These are phyloP conservation scores for Stemphylium beticola DNA, from an alignment of 2,329 filamentous ascomycete genomes.

Conservation along the genomic window DNA sequence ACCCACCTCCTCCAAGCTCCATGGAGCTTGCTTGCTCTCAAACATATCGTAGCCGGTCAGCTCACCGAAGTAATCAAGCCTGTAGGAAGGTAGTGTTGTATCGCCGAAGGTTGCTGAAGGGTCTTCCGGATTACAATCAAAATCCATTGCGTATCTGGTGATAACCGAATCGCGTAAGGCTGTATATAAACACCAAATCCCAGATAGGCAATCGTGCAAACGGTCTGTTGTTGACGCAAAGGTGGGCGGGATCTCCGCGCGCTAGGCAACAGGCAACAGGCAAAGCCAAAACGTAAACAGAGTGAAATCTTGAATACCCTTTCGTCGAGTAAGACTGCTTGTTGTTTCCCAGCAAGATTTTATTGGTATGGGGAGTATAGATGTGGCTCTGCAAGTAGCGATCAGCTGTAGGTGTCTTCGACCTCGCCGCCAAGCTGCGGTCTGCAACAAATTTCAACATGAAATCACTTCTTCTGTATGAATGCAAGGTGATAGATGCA, in stretches of 20 bases:
- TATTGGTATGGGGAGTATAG: neutral
- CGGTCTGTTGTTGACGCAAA: conserved; percentile 1
- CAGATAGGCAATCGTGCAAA: conserved; percentile 15
- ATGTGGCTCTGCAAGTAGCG: neutral
- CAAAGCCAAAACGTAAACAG: neutral
- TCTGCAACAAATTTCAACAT: neutral
- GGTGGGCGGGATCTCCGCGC: neutral
- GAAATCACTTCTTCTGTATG: neutral
- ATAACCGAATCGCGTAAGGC: neutral
- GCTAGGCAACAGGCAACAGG: neutral
- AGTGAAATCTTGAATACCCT: too few relatives aligned
- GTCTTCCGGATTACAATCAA: neutral
- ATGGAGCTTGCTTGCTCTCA: neutral
- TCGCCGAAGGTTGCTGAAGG: neutral
- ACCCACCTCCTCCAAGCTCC: conserved; percentile 7
- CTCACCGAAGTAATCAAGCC: neutral
- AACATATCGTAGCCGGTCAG: neutral
- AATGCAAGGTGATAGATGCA: neutral
- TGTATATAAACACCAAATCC: neutral
- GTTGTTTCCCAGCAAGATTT: neutral
- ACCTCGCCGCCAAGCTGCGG: neutral
- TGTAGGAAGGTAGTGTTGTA: neutral
- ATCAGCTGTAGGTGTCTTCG: neutral
- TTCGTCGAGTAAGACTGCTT: neutral
- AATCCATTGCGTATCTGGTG: neutral